These are phyloP conservation scores for Botryotinia calthae DNA, from an alignment of 2,329 filamentous ascomycete species.

Conservation along the genomic window DNA sequence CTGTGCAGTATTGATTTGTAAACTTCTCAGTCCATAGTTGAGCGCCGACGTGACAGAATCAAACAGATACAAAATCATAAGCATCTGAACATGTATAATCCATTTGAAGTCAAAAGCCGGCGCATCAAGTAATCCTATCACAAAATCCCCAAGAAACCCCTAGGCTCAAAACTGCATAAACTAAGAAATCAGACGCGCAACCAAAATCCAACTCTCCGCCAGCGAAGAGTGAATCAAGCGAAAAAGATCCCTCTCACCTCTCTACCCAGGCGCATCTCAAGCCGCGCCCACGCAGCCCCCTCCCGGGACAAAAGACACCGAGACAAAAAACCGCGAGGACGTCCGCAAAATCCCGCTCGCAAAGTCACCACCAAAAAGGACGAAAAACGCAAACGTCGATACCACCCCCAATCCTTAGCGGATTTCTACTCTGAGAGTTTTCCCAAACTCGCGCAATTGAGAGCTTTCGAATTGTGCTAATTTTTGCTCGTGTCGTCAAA, in stretches of 20 bases:
- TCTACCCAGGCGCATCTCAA: not conserved
- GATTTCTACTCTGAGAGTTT: constrained; percentile 1
- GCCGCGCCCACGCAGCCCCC: not conserved
- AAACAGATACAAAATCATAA: not conserved
- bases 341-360: constrained; percentile 3
- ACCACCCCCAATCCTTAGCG: not conserved
- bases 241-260: not conserved
- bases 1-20: too few species aligned
- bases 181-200: not conserved
- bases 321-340: not conserved
- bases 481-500: not conserved
- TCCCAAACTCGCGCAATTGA: constrained; percentile 6
- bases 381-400: not conserved
- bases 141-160: not conserved
- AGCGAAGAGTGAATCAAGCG: not conserved
- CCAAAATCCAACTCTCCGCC: not conserved
- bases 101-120: not conserved
- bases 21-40: not conserved
- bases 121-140: not conserved
- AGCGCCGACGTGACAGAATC: not conserved
- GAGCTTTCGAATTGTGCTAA: not conserved
- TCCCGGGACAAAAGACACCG: not conserved
- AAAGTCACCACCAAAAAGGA: not conserved
- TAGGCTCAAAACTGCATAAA: not conserved
- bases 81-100: not conserved